These are phyloP conservation scores for Chrysanthemum seticuspe DNA, from an alignment of 129 eudicot species.

Conservation along the genomic window DNA sequence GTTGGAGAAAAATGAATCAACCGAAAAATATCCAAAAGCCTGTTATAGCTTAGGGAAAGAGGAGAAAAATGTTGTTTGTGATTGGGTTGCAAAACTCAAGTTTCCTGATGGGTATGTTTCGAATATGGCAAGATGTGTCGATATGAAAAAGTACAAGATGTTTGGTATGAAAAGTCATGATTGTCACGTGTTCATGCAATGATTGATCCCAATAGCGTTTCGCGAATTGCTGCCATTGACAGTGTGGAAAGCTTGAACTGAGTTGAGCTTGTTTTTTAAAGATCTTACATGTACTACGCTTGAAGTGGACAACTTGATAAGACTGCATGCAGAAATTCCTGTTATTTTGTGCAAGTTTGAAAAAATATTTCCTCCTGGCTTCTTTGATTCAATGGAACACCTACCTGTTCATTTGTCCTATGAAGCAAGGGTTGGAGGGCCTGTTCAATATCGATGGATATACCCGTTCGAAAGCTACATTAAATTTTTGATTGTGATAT, in stretches of 20 bases:
- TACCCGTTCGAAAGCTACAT: slow-evolving; percentile 14
- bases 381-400: slow-evolving; percentile 25
- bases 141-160: not conserved
- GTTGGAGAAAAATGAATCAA: not conserved
- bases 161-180: slow-evolving; percentile 14
- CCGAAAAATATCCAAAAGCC: slow-evolving; percentile 3
- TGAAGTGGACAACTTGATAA: too few relatives aligned
- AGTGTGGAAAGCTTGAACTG: not conserved
- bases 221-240: not conserved
- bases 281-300: not conserved
- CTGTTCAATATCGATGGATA: slow-evolving; percentile 24
- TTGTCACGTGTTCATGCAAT: slow-evolving; percentile 4
- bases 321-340: slow-evolving; percentile 1
- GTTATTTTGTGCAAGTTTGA: slow-evolving; percentile 17
- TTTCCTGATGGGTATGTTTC: slow-evolving; percentile 28
- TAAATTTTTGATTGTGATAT: not conserved
- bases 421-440: slow-evolving; percentile 19
- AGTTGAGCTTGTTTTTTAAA: not conserved
- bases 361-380: slow-evolving; percentile 14
- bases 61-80: not conserved
- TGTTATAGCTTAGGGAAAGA: not conserved
- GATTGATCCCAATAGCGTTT: slow-evolving; percentile 9
- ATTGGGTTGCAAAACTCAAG: slow-evolving; percentile 10
- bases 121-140: slow-evolving; percentile 14
- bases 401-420: slow-evolving; percentile 14